A percentile compares a stretch with the other conserved stretches of the same genome.
phyloP scores from a whole-genome alignment of 176 grass and related monocot species.

The Avena insularis region DNA sequence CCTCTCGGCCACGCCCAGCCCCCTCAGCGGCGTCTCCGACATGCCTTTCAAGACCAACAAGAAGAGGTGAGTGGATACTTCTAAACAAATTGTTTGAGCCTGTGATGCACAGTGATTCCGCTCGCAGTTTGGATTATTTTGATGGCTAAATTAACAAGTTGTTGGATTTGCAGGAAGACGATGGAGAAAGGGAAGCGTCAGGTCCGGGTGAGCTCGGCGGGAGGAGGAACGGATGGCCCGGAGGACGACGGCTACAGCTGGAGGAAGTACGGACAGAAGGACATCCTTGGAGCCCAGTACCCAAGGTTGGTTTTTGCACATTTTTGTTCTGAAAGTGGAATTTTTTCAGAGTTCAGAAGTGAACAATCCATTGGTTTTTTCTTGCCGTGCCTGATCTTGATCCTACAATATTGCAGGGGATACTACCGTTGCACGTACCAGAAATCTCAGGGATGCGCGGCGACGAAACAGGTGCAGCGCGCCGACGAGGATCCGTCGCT shows the following conservation, averaged over 20 bases:
- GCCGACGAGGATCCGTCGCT: constrained; percentile 59
- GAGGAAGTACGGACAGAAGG: too few relatives aligned
- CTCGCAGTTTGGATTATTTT: too few relatives aligned
- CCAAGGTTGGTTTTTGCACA: constrained; percentile 56
- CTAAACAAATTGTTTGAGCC: too few relatives aligned
- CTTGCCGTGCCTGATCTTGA: neutral
- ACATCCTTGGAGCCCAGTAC: constrained; percentile 47
- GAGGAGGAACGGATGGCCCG: too few relatives aligned
- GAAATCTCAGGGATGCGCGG: constrained; percentile 49
- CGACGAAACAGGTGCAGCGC: constrained; percentile 83
- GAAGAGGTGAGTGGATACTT: constrained; percentile 43
- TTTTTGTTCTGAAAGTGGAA: neutral
- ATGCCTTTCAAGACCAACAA: constrained; percentile 12
- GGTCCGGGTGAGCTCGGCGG: too few relatives aligned
- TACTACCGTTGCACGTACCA: constrained; percentile 82
- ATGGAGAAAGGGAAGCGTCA: too few relatives aligned
- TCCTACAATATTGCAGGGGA: constrained; percentile 38
- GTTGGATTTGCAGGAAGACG: too few relatives aligned
- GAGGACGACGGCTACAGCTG: too few relatives aligned
- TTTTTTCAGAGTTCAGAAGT: neutral
- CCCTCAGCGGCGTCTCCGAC: constrained; percentile 27
- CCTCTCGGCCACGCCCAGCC: constrained; percentile 36
- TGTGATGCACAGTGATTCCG: too few relatives aligned
- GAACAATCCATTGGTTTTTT: neutral
- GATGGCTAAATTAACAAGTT: too few relatives aligned